These are phyloP conservation scores for Tylopilus cervinicoccineus DNA, from an alignment of 768 basidiomycete genomes.

Conservation along the genomic window DNA sequence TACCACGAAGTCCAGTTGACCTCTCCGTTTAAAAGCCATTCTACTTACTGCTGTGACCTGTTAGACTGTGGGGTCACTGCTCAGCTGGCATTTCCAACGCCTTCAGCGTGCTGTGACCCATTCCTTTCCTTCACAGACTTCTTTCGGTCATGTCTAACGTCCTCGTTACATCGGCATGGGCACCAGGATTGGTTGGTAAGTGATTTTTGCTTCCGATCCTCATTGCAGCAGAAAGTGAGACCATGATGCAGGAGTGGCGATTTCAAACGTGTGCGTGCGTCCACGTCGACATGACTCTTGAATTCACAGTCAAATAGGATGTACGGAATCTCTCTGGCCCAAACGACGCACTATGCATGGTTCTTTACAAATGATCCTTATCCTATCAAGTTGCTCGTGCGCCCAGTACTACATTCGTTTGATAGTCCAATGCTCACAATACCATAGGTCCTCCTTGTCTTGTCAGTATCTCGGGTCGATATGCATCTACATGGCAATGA, in stretches of 20 bases:
- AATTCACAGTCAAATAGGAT: constrained; percentile 1
- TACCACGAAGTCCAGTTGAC: no score
- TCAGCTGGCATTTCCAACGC: no score
- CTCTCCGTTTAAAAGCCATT: no score
- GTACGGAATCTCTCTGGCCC: constrained; percentile 9
- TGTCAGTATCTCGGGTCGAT: constrained; percentile 1
- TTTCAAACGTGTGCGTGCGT: constrained; percentile 8
- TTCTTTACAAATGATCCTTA: constrained; percentile 5
- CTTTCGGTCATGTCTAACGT: constrained; percentile 3
- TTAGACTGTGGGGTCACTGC: no score
- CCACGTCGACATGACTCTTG: neutral
- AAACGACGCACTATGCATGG: neutral
- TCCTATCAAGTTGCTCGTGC: constrained; percentile 10
- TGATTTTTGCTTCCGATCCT: neutral
- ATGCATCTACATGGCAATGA: neutral
- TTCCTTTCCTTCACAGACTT: no score
- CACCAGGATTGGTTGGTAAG: constrained; percentile 11
- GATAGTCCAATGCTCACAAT: neutral
- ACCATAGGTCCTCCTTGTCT: constrained; percentile 9
- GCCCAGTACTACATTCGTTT: neutral
- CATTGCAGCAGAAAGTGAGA: neutral
- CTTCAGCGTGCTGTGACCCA: no score
- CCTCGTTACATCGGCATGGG: constrained; percentile 8
- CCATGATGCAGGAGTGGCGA: neutral
- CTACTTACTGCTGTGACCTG: no score